Evolutionary conservation across 257 asterid species (phyloP), one percentile per base, ranked within the genome.

Genomic region (Gynochthodes officinalis): DNA sequence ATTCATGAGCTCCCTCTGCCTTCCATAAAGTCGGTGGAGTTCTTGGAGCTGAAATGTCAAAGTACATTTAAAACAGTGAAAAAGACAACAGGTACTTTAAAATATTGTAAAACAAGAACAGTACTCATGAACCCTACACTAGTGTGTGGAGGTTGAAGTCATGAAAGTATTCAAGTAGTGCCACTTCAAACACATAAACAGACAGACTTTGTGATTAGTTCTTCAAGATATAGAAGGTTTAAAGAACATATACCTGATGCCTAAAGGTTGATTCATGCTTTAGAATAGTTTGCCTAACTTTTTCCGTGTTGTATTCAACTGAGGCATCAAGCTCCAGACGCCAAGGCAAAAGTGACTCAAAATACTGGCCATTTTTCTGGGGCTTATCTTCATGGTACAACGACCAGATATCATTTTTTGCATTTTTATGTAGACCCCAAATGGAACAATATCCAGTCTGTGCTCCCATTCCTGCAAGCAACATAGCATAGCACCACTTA

Each of bases 11-110:
- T 88, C 93, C 62, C 65, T 82, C 62, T 92, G 97, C 57, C 86
- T 85, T 73, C 81, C 80, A 71, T 88, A 88, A 44, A 92, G 81
- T 49, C 93, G 93, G 84, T 92, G 97, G 79, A 92, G 92, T 76
- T 92, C 97, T 78, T 74, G 92, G 74, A 87, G 84, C 97, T 92
- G 89, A 72, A 80, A 57, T 35, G 44, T 40, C 40, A 57, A 67
- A 23, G 14, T 53, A 15, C 43, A 55, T 15, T 19, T 5, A 4
- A 67, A 54, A 65, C 19, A n/a, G 14, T 30, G 14, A 66, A 2
- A 9, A 16, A 13, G 13, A 3, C 14, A 19, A 37, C 23, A 39
- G 67, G 39, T 48, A 39, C 67, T 30, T 12, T 7, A 16, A 39
- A 65, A 44, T 40, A 30, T 61, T 30, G 46, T 48, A 21, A 71